Evolutionary conservation across 345 rosid genomes (phyloP), one percentile per base, ranked within the genome.

Genomic region (Aurinia saxatilis): DNA sequence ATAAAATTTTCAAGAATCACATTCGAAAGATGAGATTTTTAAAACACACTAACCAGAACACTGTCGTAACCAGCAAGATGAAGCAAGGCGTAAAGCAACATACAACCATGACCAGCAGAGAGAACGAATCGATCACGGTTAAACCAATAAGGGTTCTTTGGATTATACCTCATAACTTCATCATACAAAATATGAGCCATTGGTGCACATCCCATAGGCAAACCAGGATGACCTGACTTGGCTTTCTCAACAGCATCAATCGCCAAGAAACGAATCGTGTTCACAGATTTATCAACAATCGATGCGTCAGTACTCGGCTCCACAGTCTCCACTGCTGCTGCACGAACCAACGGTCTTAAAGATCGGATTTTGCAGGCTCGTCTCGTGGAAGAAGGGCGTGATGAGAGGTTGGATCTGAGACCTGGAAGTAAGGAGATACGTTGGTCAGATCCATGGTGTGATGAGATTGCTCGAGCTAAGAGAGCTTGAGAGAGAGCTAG

Each of bases 21-120:
- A n/a, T n/a, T n/a, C n/a, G n/a, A n/a, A 29, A 45, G 57, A 56
- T n/a, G 30, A 41, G 30, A 27, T 27, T 27, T 29, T 36, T 3
- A 2, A 5, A 27, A 65, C 71, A 37, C n/a, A 21, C 25, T 21
- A 5, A 93, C 99, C 95, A 41, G 50, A 25, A 90, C 95, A 39
- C 96, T 88, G 55, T 90, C 99, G 77, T 81, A 95, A 21, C 97
- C 99, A 31, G 99, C 99, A 37, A 95, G 96, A 70, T 90, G 99
- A 71, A 93, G 88, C 68, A 93, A 79, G 45, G 97, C 88, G 70
- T 93, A 93, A 58, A 87, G 97, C 55, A 93, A 63, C 99, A 93
- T 93, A 44, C 99, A 93, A 2, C 99, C 99, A 48, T 93, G 99
- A 0, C 99, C 99, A 46, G 99, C 99, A 25, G 97, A 90, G 71